phyloP scores from a whole-genome alignment of 257 asterid species.

The Forsythia viridissima region DNA sequence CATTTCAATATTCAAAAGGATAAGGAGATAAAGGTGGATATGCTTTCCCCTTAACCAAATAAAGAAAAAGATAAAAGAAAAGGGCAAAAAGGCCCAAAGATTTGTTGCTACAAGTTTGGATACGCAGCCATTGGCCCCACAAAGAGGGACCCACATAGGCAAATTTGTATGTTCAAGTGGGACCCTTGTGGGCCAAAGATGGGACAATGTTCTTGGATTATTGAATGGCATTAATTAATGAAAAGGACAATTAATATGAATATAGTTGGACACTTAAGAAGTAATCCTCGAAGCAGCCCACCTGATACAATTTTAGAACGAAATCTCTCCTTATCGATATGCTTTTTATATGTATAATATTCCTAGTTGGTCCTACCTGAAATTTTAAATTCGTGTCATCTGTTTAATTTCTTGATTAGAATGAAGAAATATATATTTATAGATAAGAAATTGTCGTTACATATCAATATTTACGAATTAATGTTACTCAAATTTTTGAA shows the following conservation, averaged over 20 bases:
- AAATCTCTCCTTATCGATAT: not conserved
- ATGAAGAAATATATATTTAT: too few species aligned
- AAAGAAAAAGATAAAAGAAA: not conserved
- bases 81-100: not conserved
- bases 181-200: slow-evolving; percentile 12
- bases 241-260: slow-evolving; percentile 25
- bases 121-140: slow-evolving; percentile 7
- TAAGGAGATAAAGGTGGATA: slow-evolving; percentile 40
- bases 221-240: not conserved
- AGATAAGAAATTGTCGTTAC: too few species aligned
- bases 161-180: slow-evolving; percentile 31
- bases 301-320: not conserved
- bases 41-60: slow-evolving; percentile 20
- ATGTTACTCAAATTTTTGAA: too few species aligned
- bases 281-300: not conserved
- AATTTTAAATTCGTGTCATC: not conserved
- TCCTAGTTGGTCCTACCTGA: not conserved
- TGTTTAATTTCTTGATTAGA: not conserved
- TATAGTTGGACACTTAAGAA: slow-evolving; percentile 5
- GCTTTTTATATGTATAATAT: not conserved
- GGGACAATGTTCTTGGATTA: slow-evolving; percentile 17
- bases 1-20: slow-evolving; percentile 17
- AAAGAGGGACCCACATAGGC: slow-evolving; percentile 26
- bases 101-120: slow-evolving; percentile 3
- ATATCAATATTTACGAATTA: too few species aligned